These are phyloP conservation scores for Arthroderma sp. DNA, from an alignment of 2,329 filamentous ascomycete species.

Conservation along the genomic window DNA sequence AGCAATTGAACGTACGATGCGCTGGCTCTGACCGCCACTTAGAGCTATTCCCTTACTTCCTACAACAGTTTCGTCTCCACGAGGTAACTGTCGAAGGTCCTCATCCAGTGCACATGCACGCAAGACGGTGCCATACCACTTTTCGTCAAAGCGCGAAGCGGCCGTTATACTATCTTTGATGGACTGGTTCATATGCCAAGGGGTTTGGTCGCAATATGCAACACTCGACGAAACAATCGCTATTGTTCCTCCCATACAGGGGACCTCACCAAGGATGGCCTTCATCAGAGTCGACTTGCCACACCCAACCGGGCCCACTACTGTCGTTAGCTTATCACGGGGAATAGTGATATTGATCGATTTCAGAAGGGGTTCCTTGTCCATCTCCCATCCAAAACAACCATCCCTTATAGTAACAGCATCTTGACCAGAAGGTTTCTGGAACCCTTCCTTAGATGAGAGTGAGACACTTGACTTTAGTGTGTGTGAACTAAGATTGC, in stretches of 20 bases:
- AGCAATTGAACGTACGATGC: conserved; percentile 25
- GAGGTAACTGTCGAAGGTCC: conserved; percentile 28
- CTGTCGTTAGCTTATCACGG: conserved; percentile 33
- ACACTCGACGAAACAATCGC: conserved; percentile 19
- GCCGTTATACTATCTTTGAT: conserved; percentile 29
- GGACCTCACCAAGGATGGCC: conserved; percentile 32
- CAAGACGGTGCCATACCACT: conserved; percentile 26
- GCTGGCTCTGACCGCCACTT: conserved; percentile 41
- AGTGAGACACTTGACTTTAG: conserved; percentile 7
- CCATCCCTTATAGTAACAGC: conserved; percentile 32
- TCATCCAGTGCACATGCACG: conserved; percentile 24
- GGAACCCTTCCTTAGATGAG: conserved; percentile 7
- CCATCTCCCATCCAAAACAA: conserved; percentile 35
- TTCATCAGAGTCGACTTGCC: conserved; percentile 41
- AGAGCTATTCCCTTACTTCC: conserved; percentile 40
- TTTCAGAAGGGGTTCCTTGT: conserved; percentile 29
- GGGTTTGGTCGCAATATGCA: conserved; percentile 30
- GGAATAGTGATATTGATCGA: conserved; percentile 29
- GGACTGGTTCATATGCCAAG: conserved; percentile 30
- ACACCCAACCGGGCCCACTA: conserved; percentile 39
- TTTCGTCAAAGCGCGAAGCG: conserved; percentile 22
- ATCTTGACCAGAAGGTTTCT: conserved; percentile 11
- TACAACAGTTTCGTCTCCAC: conserved; percentile 33
- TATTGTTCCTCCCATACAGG: conserved; percentile 22
- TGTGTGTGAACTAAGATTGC: conserved; percentile 1